A percentile compares a stretch with the other conserved stretches of the same genome.
phyloP scores from a whole-genome alignment of 306 rosid genomes.

The Calophaca sinica region DNA sequence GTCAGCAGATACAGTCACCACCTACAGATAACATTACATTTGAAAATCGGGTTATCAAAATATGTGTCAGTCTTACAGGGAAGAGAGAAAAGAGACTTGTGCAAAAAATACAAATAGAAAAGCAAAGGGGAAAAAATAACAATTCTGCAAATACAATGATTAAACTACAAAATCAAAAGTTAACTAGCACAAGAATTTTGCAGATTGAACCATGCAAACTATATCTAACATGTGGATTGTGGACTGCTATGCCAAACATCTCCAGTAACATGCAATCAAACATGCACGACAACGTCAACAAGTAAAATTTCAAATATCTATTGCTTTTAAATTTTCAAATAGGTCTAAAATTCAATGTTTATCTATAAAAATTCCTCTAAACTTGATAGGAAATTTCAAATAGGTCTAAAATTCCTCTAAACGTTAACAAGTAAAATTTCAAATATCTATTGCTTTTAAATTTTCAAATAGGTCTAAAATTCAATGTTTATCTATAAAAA shows the following conservation, averaged over 20 bases:
- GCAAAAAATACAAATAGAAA: conserved; percentile 28
- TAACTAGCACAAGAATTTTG: conserved; percentile 4
- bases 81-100: conserved; percentile 12
- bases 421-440: conserved; percentile 29
- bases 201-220: conserved; percentile 11
- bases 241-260: conserved; percentile 14
- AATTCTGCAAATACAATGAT: conserved; percentile 22
- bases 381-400: conserved; percentile 27
- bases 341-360: conserved; percentile 13
- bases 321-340: conserved; percentile 31
- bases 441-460: conserved; percentile 28
- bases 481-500: neutral
- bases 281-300: conserved; percentile 27
- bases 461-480: conserved; percentile 29
- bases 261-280: conserved; percentile 22
- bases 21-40: conserved; percentile 57
- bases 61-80: neutral
- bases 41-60: conserved; percentile 43
- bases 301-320: conserved; percentile 21
- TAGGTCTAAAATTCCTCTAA: conserved; percentile 23
- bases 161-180: conserved; percentile 17
- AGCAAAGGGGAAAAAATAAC: conserved; percentile 5
- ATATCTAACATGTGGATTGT: neutral
- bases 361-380: neutral
- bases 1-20: conserved; percentile 95